Evolutionary conservation across 1,284 basidiomycete species (phyloP).

Genomic region (Marasmius oreades): DNA sequence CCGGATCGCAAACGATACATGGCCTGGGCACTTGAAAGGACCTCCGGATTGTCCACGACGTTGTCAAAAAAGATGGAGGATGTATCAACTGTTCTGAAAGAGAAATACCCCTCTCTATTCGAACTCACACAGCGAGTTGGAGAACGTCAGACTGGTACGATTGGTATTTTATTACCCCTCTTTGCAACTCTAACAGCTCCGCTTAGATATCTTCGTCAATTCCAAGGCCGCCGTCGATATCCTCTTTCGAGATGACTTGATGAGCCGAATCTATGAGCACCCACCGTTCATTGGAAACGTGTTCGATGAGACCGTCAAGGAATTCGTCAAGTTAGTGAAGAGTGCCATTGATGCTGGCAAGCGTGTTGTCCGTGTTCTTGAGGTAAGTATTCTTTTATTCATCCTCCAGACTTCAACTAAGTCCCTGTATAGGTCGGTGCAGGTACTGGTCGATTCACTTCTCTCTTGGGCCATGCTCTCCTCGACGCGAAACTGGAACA

Average conservation of each 20-base stretch:
- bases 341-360: constrained; percentile 16
- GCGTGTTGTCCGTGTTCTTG: constrained; percentile 20
- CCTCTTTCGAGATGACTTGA: constrained; percentile 21
- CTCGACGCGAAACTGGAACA: constrained; percentile 13
- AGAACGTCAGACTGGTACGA: not conserved
- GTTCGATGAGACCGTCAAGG: constrained; percentile 13
- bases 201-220: not conserved
- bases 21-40: not conserved
- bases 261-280: constrained; percentile 18
- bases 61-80: not conserved
- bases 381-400: constrained; percentile 14
- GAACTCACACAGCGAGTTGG: not conserved
- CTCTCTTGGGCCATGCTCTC: constrained; percentile 18
- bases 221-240: constrained; percentile 15
- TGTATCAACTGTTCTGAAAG: not conserved
- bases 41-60: not conserved
- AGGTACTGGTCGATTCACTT: constrained; percentile 20
- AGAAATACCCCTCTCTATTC: constrained; percentile 1
- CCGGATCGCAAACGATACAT: not conserved
- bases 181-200: not conserved
- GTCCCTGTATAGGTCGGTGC: constrained; percentile 3
- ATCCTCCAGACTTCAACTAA: not conserved
- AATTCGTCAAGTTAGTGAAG: constrained; percentile 17
- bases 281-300: constrained; percentile 17
- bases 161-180: not conserved